Base-by-base conservation (phyloP, 768 basidiomycete species). In the Tricholoma matsutake region DNA sequence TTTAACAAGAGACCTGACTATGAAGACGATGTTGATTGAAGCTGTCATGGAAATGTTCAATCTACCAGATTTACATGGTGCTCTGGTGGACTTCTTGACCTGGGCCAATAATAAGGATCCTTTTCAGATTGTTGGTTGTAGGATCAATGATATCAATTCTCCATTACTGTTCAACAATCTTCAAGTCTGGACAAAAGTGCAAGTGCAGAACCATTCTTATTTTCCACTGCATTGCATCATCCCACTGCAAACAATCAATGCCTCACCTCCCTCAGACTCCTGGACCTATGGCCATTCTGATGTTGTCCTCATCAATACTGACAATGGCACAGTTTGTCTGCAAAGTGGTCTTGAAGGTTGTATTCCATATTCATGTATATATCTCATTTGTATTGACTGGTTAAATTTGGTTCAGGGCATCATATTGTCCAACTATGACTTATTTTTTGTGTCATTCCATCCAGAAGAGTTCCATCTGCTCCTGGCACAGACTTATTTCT, bases 351-450 rank as follows among this genome's bases (percentile, higher is more conserved):
- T 54, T 11, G 31, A 54, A 34, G 54, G 54, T 51, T 4, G 25
- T 4, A 28, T 29, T 29, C 47, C 28, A 29, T 54, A 54, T 34
- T 54, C 9, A 54, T 20, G n/a, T 18, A 14, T 18, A 54, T 35
- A 54, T 39, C 22, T 14, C 32, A 34, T 34, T 54, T 54, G 16
- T 39, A 51, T 54, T 54, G 31, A 54, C 37, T 18, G 7, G 11
- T 54, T 14, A 39, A 34, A 54, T 54, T 34, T 54, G n/a, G n/a
- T 34, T 54, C 54, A 54, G 57, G 45, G 10, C 57, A 58, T 49
- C 47, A 51, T 43, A 45, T 51, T 4, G 45, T 58, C 5, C 43
- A 34, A 20, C 32, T 49, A 8, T 11, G 20, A 31, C 57, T 58
- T 14, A 58, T 58, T 7, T 58, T 58, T 49, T 8, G 29, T 34